These are phyloP conservation scores for Phaseolus lunatus DNA, from an alignment of 306 rosid species.

Conservation along the genomic window DNA sequence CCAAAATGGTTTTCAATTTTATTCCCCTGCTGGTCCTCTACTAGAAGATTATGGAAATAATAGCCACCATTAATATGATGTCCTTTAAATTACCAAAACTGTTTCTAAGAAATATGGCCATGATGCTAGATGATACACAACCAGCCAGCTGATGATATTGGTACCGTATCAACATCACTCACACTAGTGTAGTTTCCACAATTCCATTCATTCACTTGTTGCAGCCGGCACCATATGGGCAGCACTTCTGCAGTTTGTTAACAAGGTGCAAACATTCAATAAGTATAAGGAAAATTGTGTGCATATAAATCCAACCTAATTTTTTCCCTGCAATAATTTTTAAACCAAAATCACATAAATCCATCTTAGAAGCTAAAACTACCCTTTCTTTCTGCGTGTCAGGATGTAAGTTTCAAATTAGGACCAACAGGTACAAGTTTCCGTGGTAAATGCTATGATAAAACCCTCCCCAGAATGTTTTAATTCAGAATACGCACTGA, in stretches of 20 bases:
- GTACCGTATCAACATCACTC: constrained; percentile 17
- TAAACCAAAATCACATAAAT: constrained; percentile 10
- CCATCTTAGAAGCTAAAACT: constrained; percentile 1
- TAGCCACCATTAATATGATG: constrained; percentile 46
- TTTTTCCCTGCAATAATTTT: constrained; percentile 12
- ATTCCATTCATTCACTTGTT: constrained; percentile 35
- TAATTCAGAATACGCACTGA: background rate
- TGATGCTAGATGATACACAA: constrained; percentile 46
- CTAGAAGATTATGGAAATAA: constrained; percentile 44
- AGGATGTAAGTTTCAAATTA: constrained; percentile 20
- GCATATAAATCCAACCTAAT: constrained; percentile 35
- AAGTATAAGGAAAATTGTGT: background rate
- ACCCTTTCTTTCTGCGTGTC: background rate
- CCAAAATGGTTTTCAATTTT: constrained; percentile 44
- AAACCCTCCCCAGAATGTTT: constrained; percentile 25
- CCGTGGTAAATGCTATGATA: constrained; percentile 5
- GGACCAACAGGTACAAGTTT: background rate
- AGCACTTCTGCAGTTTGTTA: constrained; percentile 38
- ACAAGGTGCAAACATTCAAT: constrained; percentile 9
- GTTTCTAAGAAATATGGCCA: constrained; percentile 43
- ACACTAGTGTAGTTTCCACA: constrained; percentile 39
- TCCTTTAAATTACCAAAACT: constrained; percentile 47
- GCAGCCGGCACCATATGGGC: constrained; percentile 41
- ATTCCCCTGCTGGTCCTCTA: constrained; percentile 39
- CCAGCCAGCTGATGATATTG: constrained; percentile 40